Conservation (phyloP, 2,329 filamentous ascomycete genomes). For the Fusarium staphyleae region DNA sequence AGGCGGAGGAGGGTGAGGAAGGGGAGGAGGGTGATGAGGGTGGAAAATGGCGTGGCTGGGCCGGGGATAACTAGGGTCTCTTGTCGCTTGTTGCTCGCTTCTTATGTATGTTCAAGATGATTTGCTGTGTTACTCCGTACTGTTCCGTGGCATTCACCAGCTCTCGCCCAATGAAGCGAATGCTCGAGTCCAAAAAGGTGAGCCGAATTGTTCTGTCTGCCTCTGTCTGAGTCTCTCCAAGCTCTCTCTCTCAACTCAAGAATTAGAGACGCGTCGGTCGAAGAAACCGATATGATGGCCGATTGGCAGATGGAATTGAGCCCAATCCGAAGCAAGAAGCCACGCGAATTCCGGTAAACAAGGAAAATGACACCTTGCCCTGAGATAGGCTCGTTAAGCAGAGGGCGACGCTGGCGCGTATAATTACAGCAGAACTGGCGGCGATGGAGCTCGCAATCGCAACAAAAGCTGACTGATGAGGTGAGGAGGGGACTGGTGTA, state of each 20-base stretch:
- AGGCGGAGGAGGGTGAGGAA: conserved; percentile 8
- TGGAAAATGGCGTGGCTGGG: conserved; percentile 44
- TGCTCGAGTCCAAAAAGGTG: background rate
- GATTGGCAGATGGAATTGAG: background rate
- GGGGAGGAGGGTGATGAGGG: conserved; percentile 35
- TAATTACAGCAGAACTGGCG: conserved; percentile 4
- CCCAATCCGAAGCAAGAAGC: background rate
- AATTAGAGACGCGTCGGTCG: conserved; percentile 20
- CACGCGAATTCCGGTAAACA: background rate
- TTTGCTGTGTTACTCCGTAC: too few species aligned
- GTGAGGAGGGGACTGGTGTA: conserved; percentile 27
- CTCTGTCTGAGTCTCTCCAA: background rate
- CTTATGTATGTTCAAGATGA: too few species aligned
- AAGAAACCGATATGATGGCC: background rate
- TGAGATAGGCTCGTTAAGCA: background rate
- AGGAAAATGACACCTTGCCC: background rate
- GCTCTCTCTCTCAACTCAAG: conserved; percentile 9
- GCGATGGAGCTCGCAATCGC: conserved; percentile 1
- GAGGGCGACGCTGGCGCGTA: conserved; percentile 5
- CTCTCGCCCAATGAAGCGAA: conserved; percentile 12
- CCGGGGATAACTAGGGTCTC: conserved; percentile 26
- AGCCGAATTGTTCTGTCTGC: background rate
- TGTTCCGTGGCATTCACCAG: conserved; percentile 10
- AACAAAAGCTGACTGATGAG: conserved; percentile 32
- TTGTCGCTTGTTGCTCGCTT: conserved; percentile 12